Base-by-base conservation (phyloP, 2,329 filamentous ascomycete genomes). In the Endoconidiophora polonica region DNA sequence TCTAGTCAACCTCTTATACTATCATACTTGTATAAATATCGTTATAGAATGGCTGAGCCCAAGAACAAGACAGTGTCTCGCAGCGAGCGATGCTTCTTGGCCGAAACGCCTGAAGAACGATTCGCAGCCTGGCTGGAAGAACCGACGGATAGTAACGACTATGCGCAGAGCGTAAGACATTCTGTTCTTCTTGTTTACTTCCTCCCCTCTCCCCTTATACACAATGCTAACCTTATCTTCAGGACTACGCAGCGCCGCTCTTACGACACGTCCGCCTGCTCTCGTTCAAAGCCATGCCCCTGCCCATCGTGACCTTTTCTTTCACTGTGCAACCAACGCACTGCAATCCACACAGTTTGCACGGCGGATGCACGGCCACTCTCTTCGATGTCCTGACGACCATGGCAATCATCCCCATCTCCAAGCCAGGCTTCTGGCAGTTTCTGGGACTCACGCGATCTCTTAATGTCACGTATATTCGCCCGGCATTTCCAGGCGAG, bases 331-430 rank as follows among this genome's bases (percentile, higher is more conserved):
- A 70, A 50, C 61, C 64, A 0, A 56, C 64, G 3, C 71, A 80
- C 63, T 69, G 66, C 61, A 80, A 80, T 61, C 62, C 67, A 4
- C 52, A 71, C 12, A 79, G 72, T 62, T 63, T 81, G 49, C 77
- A 81, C 58, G 77, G 76, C 48, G 77, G 77, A 16, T 79, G 76
- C 55, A 69, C 76, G 0, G 73, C 82, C 2, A 79, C 79, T 0
- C 63, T 86, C 3, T 79, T 85, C 56, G 83, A 86, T 63, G 65
- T 74, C 52, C 71, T 75, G 56, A 84, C 82, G 0, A 76, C 75
- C 2, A 60, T 76, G 16, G 67, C 76, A 3, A 62, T 85, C 10
- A 62, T 71, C 7, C 68, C 79, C 37, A 61, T 81, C 47, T 70
- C 71, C 42, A 65, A 65, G 20, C 74, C 73, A 0, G 80, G 77